Evolutionary conservation across 2,329 filamentous ascomycete species (phyloP), one percentile per base, ranked within the genome.

Genomic region (Sodiomyces alkalinus): DNA sequence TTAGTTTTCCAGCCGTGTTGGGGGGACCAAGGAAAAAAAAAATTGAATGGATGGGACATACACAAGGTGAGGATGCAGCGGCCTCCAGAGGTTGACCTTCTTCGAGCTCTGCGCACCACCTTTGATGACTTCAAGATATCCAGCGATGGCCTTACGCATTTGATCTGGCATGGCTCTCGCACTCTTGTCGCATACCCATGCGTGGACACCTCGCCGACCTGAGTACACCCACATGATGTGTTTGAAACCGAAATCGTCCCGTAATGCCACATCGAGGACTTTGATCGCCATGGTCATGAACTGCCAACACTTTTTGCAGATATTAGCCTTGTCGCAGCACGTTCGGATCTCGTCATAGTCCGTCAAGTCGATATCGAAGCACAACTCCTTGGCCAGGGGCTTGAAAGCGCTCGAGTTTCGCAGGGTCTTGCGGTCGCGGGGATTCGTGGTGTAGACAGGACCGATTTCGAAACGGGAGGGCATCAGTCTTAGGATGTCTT

Each of bases 191-290:
- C 87, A 96, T 8, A 98, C 80, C 90, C 90, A 98, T 5, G 90
- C 90, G 73, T 98, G 90, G 17, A 81, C 86, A 58, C 90, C 90
- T 66, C 90, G 74, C 53, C 90, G 79, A 41, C 90, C 90, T 1
- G 90, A 98, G 54, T 98, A 98, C 6, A 98, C 86, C 90, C 90
- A 98, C 52, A 98, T 67, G 45, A 98, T 87, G 53, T 98, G 87
- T 47, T 80, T 75, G 55, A 94, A 98, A 25, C 86, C 90, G 56
- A 98, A 94, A 52, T 98, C 90, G 13, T 96, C 83, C 29, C 85
- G 68, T 41, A 98, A 54, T 1, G 86, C 85, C 9, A 71, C 65
- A 49, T 96, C 87, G 9, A 96, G 65, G 11, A 94, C 83, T 48
- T 92, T 90, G 49, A 98, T 87, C 6, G 90, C 81, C 85, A 98